Evolutionary conservation across 2,329 filamentous ascomycete species (phyloP).

Genomic region (Sporothrix euskadiensis): DNA sequence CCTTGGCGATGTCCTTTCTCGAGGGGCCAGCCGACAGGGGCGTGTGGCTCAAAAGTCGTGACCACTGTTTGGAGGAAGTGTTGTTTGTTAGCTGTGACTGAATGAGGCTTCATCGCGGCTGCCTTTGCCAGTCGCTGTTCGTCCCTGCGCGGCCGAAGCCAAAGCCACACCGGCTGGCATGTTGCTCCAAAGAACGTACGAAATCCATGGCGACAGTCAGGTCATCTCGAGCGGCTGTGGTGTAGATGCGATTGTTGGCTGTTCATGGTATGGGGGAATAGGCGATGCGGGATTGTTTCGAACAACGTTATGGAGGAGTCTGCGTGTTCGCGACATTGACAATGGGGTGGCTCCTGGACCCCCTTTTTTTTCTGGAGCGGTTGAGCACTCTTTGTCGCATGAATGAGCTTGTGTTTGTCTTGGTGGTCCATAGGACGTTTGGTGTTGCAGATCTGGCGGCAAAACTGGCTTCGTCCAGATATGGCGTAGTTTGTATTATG

Average conservation of each 20-base stretch:
- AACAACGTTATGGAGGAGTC: not conserved
- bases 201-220: constrained; percentile 57
- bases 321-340: not conserved
- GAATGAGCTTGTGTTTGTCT: constrained; percentile 14
- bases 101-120: not conserved
- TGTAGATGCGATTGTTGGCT: not conserved
- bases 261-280: constrained; percentile 1
- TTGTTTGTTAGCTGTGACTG: constrained; percentile 3
- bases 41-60: constrained; percentile 64
- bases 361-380: not conserved
- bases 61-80: constrained; percentile 53
- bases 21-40: constrained; percentile 58
- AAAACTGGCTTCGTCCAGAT: constrained; percentile 19
- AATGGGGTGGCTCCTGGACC: not conserved
- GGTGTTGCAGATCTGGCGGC: constrained; percentile 31
- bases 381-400: constrained; percentile 20
- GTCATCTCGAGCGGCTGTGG: constrained; percentile 46
- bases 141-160: not conserved
- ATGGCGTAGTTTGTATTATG: not conserved
- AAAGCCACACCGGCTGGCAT: not conserved
- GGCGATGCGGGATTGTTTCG: not conserved
- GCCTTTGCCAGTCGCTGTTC: not conserved
- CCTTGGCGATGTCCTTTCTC: constrained; percentile 61
- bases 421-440: constrained; percentile 15
- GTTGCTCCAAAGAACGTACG: constrained; percentile 45